A percentile compares a stretch with the other conserved stretches of the same genome.
Conservation (phyloP, 1,284 basidiomycete species). For the Sphaerobolus stellatus region DNA sequence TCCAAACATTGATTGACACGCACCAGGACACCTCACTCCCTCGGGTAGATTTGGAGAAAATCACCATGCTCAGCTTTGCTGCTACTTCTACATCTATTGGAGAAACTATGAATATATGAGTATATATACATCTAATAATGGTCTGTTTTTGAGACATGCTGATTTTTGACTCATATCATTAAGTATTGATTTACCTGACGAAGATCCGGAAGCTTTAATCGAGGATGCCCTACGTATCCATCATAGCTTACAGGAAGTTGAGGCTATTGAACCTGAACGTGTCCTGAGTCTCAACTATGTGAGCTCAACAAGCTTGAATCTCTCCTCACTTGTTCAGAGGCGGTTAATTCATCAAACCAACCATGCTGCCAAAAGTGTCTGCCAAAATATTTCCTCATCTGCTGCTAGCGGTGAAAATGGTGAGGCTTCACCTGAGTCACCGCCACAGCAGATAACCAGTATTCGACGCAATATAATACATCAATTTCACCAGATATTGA, state of each 20-base stretch:
- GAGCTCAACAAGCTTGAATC: conserved; percentile 8
- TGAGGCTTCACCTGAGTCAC: too few relatives aligned
- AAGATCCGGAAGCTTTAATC: not conserved
- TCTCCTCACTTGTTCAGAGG: conserved; percentile 9
- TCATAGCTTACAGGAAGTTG: not conserved
- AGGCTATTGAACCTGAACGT: not conserved
- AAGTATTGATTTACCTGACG: not conserved
- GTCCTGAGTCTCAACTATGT: not conserved
- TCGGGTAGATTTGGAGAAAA: not conserved
- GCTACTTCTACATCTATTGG: not conserved
- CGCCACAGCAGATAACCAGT: too few relatives aligned
- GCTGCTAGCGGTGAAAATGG: not conserved
- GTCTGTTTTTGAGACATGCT: not conserved
- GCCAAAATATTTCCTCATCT: not conserved
- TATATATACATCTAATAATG: too few relatives aligned
- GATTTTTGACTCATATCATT: not conserved
- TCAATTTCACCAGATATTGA: not conserved
- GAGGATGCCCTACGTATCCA: not conserved
- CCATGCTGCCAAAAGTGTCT: conserved; percentile 12
- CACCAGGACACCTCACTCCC: not conserved
- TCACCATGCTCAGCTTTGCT: not conserved
- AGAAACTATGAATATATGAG: conserved; percentile 5
- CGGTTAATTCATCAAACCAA: conserved; percentile 19
- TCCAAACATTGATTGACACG: conserved; percentile 9
- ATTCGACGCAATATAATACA: not conserved